These are phyloP conservation scores for Penicillium brasilianum DNA, from an alignment of 2,329 filamentous ascomycete genomes.

Conservation along the genomic window DNA sequence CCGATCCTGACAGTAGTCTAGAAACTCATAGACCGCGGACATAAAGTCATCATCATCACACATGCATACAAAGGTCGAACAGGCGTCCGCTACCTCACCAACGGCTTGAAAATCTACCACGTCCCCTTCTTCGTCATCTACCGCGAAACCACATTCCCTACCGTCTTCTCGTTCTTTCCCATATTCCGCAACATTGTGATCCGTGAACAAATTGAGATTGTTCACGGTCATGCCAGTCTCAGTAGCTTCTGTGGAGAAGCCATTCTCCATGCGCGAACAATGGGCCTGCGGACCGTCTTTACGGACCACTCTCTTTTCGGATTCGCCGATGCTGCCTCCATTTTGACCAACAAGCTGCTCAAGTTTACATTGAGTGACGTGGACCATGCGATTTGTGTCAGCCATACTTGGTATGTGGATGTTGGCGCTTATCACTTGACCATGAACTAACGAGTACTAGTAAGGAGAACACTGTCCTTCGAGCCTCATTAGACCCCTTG, in stretches of 20 bases:
- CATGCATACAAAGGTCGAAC: constrained; percentile 91
- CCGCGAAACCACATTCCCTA: constrained; percentile 89
- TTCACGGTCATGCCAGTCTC: constrained; percentile 94
- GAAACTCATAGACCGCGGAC: constrained; percentile 95
- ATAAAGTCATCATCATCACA: constrained; percentile 97
- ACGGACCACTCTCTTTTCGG: constrained; percentile 98
- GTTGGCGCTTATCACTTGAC: background rate
- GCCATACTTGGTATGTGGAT: constrained; percentile 81
- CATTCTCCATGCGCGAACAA: constrained; percentile 91
- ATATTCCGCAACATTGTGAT: constrained; percentile 97
- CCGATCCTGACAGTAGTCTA: constrained; percentile 35
- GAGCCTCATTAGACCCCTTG: constrained; percentile 89
- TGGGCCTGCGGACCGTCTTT: constrained; percentile 94
- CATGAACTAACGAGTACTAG: constrained; percentile 51
- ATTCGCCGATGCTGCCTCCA: constrained; percentile 94
- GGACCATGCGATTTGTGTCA: constrained; percentile 97
- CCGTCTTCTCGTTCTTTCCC: constrained; percentile 97
- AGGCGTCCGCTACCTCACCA: constrained; percentile 92
- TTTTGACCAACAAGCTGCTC: constrained; percentile 93
- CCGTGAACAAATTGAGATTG: constrained; percentile 92
- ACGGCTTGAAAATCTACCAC: constrained; percentile 97
- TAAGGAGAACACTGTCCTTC: constrained; percentile 96
- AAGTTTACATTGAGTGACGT: constrained; percentile 97
- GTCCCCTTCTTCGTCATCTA: constrained; percentile 96
- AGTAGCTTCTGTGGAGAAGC: constrained; percentile 94